Conservation (phyloP, 257 asterid genomes). For the Solanum rostratum region DNA sequence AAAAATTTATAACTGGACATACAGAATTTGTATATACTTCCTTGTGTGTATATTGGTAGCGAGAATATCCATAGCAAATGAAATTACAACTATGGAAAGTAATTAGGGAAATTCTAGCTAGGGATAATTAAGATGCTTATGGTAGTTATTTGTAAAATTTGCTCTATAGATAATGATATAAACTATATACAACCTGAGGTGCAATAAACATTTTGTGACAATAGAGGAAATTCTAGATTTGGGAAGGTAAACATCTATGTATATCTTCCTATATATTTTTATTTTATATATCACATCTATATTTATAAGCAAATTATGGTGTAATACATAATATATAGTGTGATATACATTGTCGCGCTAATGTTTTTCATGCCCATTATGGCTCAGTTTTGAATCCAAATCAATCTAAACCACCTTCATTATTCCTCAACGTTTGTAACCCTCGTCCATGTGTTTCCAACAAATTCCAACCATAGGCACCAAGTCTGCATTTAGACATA, state of each 20-base stretch:
- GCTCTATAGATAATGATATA: no score
- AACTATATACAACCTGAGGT: no score
- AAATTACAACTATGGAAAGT: no score
- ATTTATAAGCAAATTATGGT: background rate
- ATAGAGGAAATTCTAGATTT: background rate
- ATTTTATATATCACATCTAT: background rate
- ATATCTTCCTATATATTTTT: background rate
- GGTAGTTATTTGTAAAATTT: no score
- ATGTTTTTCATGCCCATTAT: background rate
- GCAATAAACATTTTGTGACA: background rate
- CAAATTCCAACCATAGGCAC: background rate
- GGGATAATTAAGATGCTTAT: no score
- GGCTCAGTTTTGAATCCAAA: background rate
- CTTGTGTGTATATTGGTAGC: no score
- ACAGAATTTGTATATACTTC: no score
- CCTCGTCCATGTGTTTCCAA: background rate
- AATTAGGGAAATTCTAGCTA: no score
- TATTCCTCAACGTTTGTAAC: no score
- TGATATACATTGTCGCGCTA: background rate
- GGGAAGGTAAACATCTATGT: no score
- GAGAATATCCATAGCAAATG: no score
- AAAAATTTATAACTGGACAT: no score
- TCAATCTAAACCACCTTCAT: background rate
- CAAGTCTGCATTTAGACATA: background rate
- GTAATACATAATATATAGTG: background rate